Percentiles rank a stretch among this genome's conserved stretches.
These are phyloP conservation scores for Trichophyton mentagrophytes DNA, from an alignment of 2,329 filamentous ascomycete species.

Conservation along the genomic window DNA sequence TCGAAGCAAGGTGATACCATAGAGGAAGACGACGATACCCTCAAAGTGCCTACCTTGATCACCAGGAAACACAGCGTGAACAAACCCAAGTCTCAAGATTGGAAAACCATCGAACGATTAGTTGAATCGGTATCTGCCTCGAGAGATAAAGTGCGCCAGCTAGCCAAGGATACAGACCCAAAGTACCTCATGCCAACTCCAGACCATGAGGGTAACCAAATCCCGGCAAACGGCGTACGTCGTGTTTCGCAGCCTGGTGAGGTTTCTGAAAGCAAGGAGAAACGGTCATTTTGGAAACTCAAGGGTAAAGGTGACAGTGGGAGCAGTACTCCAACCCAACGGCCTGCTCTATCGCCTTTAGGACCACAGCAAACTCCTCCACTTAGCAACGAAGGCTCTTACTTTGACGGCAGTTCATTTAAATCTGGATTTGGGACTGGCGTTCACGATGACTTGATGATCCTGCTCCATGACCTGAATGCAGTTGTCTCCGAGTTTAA, in stretches of 20 bases:
- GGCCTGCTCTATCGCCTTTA: constrained; percentile 27
- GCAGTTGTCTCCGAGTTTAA: constrained; percentile 73
- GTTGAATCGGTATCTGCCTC: constrained; percentile 79
- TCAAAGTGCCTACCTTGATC: constrained; percentile 22
- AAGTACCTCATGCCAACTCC: constrained; percentile 36
- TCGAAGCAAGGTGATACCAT: constrained; percentile 40
- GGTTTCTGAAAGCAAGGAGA: constrained; percentile 38
- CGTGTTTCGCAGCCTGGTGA: constrained; percentile 24
- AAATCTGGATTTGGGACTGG: constrained; percentile 24
- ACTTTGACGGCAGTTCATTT: neutral
- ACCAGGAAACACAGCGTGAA: constrained; percentile 19
- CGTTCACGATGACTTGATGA: constrained; percentile 70
- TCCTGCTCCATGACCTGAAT: constrained; percentile 74
- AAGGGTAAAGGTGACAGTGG: constrained; percentile 50
- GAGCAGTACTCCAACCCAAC: constrained; percentile 26
- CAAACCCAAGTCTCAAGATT: constrained; percentile 62
- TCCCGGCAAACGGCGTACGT: constrained; percentile 19
- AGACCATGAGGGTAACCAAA: constrained; percentile 12
- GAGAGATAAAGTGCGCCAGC: constrained; percentile 70
- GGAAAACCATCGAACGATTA: constrained; percentile 72
- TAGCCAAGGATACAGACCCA: constrained; percentile 72
- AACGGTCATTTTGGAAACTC: constrained; percentile 79
- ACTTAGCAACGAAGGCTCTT: constrained; percentile 23
- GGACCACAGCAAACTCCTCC: constrained; percentile 39
- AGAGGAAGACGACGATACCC: constrained; percentile 20